phyloP scores from a whole-genome alignment of 805 yeast species.

The Candida lessepsii region DNA sequence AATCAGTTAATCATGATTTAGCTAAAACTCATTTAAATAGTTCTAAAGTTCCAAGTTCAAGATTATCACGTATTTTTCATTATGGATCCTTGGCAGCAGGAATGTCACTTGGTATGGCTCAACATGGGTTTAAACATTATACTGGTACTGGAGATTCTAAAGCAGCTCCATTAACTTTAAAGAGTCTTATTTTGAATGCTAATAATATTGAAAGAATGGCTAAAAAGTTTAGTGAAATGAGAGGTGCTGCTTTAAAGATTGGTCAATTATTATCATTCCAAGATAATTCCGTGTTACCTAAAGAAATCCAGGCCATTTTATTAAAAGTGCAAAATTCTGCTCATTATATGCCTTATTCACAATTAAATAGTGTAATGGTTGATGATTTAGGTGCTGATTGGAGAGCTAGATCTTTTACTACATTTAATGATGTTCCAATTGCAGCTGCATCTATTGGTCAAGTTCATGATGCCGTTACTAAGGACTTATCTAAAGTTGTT shows the following conservation, averaged over 20 bases:
- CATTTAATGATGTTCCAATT: slow-evolving; percentile 83
- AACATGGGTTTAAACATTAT: slow-evolving; percentile 70
- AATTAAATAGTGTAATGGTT: slow-evolving; percentile 71
- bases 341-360: slow-evolving; percentile 94
- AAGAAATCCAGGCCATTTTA: slow-evolving; percentile 77
- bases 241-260: slow-evolving; percentile 97
- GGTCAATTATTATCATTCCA: slow-evolving; percentile 98
- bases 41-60: slow-evolving; percentile 77
- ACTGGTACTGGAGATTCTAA: slow-evolving; percentile 47
- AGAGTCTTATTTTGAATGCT: slow-evolving; percentile 68
- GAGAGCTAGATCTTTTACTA: slow-evolving; percentile 63
- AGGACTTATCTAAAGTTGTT: slow-evolving; percentile 72
- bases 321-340: slow-evolving; percentile 90
- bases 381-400: slow-evolving; percentile 77
- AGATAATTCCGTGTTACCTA: slow-evolving; percentile 80
- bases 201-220: slow-evolving; percentile 86
- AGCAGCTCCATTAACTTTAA: slow-evolving; percentile 43
- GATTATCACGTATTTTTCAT: slow-evolving; percentile 87
- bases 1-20: slow-evolving; percentile 23
- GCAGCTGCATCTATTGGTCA: slow-evolving; percentile 98
- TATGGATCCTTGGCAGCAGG: slow-evolving; percentile 92
- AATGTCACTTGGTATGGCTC: slow-evolving; percentile 79
- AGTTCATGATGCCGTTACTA: slow-evolving; percentile 80
- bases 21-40: slow-evolving; percentile 35
- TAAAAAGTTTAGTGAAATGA: slow-evolving; percentile 83